Conservation (phyloP, 2,329 filamentous ascomycete genomes). For the Cladosporium sp. region DNA sequence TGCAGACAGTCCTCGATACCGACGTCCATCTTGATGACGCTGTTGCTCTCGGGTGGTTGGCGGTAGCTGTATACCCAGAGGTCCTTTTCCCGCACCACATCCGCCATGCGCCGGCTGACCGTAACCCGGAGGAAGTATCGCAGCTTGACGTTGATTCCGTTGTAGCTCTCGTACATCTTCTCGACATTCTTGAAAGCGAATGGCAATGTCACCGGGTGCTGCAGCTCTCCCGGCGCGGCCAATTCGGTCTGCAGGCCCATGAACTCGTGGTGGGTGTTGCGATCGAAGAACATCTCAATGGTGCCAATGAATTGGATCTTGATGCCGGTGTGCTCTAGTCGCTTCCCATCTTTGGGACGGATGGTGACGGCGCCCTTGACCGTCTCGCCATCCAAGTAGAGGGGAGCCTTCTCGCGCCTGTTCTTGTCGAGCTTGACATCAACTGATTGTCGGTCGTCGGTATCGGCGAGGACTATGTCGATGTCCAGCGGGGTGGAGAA, state of each 20-base stretch:
- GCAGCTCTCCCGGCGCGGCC: conserved; percentile 92
- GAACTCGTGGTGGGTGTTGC: conserved; percentile 99
- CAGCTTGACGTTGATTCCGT: conserved; percentile 98
- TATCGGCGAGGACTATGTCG: conserved; percentile 94
- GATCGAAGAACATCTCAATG: conserved; percentile 99
- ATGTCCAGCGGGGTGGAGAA: conserved; percentile 99
- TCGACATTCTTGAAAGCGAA: conserved; percentile 99
- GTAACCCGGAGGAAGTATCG: conserved; percentile 98
- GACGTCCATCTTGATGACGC: conserved; percentile 99
- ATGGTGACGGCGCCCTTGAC: conserved; percentile 96
- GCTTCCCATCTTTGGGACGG: conserved; percentile 94
- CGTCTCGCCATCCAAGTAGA: conserved; percentile 97
- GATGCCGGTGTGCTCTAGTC: conserved; percentile 96
- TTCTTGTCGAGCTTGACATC: conserved; percentile 99
- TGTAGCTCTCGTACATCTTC: conserved; percentile 99
- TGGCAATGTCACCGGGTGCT: conserved; percentile 96
- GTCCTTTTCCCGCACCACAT: conserved; percentile 98
- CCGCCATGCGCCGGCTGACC: conserved; percentile 92
- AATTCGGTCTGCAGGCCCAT: conserved; percentile 95
- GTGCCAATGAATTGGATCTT: conserved; percentile 99
- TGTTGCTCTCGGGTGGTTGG: conserved; percentile 97
- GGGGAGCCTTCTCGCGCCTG: conserved; percentile 89
- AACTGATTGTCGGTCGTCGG: conserved; percentile 89
- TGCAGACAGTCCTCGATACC: conserved; percentile 98
- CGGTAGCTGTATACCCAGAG: conserved; percentile 99